Base-by-base conservation (phyloP, 2,329 filamentous ascomycete genomes). In the Ophiostoma perfectum region DNA sequence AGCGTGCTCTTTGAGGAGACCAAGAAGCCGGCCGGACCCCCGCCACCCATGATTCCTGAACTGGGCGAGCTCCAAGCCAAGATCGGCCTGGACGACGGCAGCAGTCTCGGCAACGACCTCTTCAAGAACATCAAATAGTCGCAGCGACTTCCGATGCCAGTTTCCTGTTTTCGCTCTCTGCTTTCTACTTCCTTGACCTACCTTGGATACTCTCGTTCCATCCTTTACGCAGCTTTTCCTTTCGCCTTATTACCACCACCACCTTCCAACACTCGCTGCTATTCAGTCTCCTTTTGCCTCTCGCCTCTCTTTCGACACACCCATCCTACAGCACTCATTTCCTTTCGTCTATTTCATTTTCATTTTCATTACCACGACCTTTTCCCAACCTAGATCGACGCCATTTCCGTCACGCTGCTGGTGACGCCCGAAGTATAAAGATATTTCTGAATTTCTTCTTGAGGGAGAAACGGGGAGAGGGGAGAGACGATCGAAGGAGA, bases 21-120 rank as follows among this genome's bases (percentile, higher is more conserved):
- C 58, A 72, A 74, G 72, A 76, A 67, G 73, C 75, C 55, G 67
- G 71, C 75, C 47, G 82, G 82, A 11, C 84, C 85, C 8, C 85
- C 85, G 68, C 84, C 85, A 49, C 85, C 85, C 38, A 86, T 83
- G 83, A 87, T 88, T 66, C 85, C 85, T 27, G 85, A 87, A 74
- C 78, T 87, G 65, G 80, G 77, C 73, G 80, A 82, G 65, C 78
- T 86, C 68, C 80, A 85, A 73, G 80, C 82, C 68, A 82, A 81
- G 74, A 73, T 82, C 65, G 81, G 82, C 64, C 76, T 79, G 38
- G 74, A 76, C 64, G 79, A 84, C 58, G 79, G 80, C 6, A 80
- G 78, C 60, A 78, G 77, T 68, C 77, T 84, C 44, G 83, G 83
- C 66, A 76, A 78, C 69, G 84, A 87, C 70, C 77, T 88, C 45